A percentile compares a stretch with the other conserved stretches of the same genome.
Evolutionary conservation across 139 green algal genomes (phyloP).

Genomic region (Chlorella sp.): DNA sequence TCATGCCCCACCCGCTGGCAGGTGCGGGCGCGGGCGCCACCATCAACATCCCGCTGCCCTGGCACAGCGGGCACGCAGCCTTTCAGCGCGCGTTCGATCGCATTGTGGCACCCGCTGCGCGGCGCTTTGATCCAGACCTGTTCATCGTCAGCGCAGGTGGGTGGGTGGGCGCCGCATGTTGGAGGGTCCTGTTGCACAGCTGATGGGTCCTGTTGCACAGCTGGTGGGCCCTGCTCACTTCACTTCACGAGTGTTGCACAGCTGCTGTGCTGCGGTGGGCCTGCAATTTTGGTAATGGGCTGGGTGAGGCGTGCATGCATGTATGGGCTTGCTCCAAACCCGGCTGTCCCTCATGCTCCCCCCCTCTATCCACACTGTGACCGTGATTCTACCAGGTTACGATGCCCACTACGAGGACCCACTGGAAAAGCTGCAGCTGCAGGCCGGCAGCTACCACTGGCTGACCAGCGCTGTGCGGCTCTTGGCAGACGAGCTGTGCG

Average conservation of each 20-base stretch:
- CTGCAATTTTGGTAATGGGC: no score
- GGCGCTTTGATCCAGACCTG: slow-evolving; percentile 84
- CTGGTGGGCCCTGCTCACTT: no score
- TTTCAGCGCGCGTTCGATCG: slow-evolving; percentile 60
- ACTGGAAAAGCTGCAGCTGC: slow-evolving; percentile 83
- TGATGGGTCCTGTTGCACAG: no score
- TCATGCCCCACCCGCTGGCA: no score
- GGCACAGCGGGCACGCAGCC: slow-evolving; percentile 42
- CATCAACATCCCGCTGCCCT: slow-evolving; percentile 82
- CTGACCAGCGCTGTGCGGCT: slow-evolving; percentile 35
- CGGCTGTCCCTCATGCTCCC: background rate
- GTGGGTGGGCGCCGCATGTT: background rate
- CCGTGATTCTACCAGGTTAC: slow-evolving; percentile 76
- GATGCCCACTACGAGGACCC: slow-evolving; percentile 91
- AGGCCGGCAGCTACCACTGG: slow-evolving; percentile 76
- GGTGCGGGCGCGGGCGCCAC: slow-evolving; percentile 72
- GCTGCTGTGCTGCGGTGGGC: no score
- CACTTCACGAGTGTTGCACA: no score
- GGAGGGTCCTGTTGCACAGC: no score
- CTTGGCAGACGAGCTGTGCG: slow-evolving; percentile 73
- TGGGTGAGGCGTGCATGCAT: background rate
- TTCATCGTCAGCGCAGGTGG: slow-evolving; percentile 80
- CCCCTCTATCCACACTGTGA: no score
- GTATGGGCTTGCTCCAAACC: background rate
- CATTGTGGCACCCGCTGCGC: slow-evolving; percentile 70